Evolutionary conservation across 768 basidiomycete genomes (phyloP), one percentile per base, ranked within the genome.

Genomic region (Trametes gibbosa): DNA sequence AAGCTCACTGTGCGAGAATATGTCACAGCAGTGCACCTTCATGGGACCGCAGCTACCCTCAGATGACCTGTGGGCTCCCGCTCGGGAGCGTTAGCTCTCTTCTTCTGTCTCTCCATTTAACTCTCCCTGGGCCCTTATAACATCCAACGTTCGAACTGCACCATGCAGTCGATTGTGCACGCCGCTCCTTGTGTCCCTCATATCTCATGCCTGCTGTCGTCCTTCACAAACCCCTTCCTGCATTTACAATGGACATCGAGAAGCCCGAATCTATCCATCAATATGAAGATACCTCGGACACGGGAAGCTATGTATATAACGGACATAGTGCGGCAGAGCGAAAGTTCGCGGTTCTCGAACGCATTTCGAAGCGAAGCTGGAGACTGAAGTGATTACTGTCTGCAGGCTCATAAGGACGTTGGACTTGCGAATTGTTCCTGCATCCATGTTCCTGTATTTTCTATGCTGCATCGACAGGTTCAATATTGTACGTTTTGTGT

Each of bases 401-500:
- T 10, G 37, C 43, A 68, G 67, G 40, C 62, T 68, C 5, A 47
- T 68, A 5, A 25, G 65, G 21, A 61, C 56, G 4, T 60, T 68
- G 19, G 67, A 68, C 24, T 24, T 64, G 24, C 58, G 67, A 7
- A 58, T 68, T 25, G 42, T 68, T 8, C 65, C 65, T 0, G 51
- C 51, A 12, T 63, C 65, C 3, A 68, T 65, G 62, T 50, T 61
- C 25, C 63, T 68, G 14, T 68, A 68, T 34, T 40, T 68, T 50
- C 19, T 68, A 8, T 68, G 65, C 48, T 68, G 65, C 37, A 49
- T 69, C 19, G 68, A 69, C 50, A 59, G 68, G 34, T 66, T 63
- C 34, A 69, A 67, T 34, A 64, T 69, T 35, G 68, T 66, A 45
- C 53, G 68, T 58, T 13, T 17, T 3, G 27, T 21, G 5, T 12